Percentiles rank a stretch among this genome's conserved stretches.
Conservation (phyloP, 805 yeast genomes). For the Ogataea parapolymorpha region DNA sequence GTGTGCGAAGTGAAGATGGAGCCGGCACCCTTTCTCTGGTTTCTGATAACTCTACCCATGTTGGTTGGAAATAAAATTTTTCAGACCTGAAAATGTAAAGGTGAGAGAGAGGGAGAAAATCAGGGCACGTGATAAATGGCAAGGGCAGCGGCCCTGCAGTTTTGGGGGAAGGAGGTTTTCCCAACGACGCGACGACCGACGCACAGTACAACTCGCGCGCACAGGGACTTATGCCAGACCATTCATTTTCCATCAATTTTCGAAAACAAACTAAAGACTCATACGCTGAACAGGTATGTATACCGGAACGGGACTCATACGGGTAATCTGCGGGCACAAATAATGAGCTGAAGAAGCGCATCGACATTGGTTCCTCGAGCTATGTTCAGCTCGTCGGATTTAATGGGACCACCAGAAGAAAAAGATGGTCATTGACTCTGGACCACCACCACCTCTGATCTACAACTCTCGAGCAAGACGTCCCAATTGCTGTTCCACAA, state of each 20-base stretch:
- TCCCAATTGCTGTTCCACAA: no score
- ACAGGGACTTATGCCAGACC: conserved; percentile 8
- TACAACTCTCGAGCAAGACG: no score
- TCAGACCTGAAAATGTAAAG: conserved; percentile 7
- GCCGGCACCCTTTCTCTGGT: conserved; percentile 99
- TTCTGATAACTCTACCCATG: conserved; percentile 97
- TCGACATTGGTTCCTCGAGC: no score
- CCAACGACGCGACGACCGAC: conserved; percentile 4
- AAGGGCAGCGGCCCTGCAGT: neutral
- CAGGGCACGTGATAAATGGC: neutral
- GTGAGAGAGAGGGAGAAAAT: neutral
- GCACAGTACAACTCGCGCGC: conserved; percentile 2
- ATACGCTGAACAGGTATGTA: conserved; percentile 9
- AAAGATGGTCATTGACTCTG: no score
- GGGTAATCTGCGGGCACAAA: no score
- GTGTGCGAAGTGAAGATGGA: conserved; percentile 99
- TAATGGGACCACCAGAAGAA: no score
- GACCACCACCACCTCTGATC: no score
- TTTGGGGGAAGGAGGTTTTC: no score
- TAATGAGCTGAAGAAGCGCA: no score
- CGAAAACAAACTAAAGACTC: conserved; percentile 2
- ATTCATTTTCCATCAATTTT: conserved; percentile 10
- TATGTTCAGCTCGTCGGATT: no score
- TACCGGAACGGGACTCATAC: neutral
- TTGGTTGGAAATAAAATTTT: conserved; percentile 13